These are phyloP conservation scores for Sordariomycetes sp. DNA, from an alignment of 2,329 filamentous ascomycete species.

Conservation along the genomic window DNA sequence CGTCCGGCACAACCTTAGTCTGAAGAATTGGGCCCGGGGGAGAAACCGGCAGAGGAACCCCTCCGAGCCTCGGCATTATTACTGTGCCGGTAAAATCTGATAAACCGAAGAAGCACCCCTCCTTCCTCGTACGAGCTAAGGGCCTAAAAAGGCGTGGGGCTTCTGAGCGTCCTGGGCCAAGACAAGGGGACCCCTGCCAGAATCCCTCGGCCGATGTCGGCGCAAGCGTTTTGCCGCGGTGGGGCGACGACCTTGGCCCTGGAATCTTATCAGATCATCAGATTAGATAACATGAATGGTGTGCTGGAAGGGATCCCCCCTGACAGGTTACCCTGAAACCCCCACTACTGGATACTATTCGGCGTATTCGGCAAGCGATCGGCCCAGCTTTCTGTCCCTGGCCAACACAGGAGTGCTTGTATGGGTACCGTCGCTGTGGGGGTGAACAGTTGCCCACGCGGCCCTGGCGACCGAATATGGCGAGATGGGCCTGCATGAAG, in stretches of 20 bases:
- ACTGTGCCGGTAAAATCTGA: neutral
- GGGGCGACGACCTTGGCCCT: too few species aligned
- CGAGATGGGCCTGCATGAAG: too few species aligned
- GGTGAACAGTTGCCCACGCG: too few species aligned
- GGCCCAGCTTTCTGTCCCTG: too few species aligned
- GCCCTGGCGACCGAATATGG: too few species aligned
- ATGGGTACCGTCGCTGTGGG: too few species aligned
- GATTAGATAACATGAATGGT: constrained; percentile 27
- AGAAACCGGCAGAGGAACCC: neutral
- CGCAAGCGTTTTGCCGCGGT: neutral
- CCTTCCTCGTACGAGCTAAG: neutral
- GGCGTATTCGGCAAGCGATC: neutral
- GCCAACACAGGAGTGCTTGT: too few species aligned
- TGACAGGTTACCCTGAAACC: neutral
- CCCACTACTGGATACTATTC: neutral
- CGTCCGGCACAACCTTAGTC: too few species aligned
- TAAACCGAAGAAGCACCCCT: neutral
- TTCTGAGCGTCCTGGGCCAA: neutral
- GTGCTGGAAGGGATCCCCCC: neutral
- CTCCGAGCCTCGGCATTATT: neutral
- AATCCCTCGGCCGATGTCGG: neutral
- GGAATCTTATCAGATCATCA: constrained; percentile 33
- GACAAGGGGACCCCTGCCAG: neutral
- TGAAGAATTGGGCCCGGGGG: neutral
- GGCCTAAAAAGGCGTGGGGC: neutral